Conservation (phyloP, 768 basidiomycete genomes). For the Hydnum rufescens region DNA sequence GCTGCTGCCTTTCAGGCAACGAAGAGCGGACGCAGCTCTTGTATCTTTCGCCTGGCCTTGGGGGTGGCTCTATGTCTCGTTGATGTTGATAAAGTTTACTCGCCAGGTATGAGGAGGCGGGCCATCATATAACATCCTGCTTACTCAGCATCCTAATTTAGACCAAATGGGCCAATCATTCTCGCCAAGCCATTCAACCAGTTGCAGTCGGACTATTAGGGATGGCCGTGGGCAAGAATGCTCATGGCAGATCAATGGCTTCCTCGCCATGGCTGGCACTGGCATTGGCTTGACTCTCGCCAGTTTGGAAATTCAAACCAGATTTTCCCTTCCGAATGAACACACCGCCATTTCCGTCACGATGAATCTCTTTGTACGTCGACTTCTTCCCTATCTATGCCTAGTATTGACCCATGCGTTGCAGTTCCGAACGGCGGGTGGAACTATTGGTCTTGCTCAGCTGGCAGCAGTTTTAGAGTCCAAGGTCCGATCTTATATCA, state of each 20-base stretch:
- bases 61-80: neutral
- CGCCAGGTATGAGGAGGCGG: neutral
- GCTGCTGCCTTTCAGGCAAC: slow-evolving; percentile 23
- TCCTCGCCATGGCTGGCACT: slow-evolving; percentile 27
- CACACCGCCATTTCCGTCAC: slow-evolving; percentile 27
- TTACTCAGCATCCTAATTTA: slow-evolving; percentile 9
- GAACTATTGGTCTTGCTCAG: slow-evolving; percentile 34
- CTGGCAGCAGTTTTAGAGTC: slow-evolving; percentile 29
- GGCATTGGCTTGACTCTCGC: slow-evolving; percentile 26
- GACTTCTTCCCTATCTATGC: neutral
- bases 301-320: slow-evolving; percentile 24
- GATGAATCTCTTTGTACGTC: slow-evolving; percentile 27
- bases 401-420: neutral
- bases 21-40: slow-evolving; percentile 28
- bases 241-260: slow-evolving; percentile 21
- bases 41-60: slow-evolving; percentile 29
- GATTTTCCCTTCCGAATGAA: slow-evolving; percentile 24
- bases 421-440: slow-evolving; percentile 31
- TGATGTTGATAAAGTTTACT: neutral
- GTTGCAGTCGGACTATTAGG: slow-evolving; percentile 27
- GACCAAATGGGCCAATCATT: slow-evolving; percentile 25
- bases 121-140: neutral
- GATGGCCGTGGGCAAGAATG: slow-evolving; percentile 23
- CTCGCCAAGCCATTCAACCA: slow-evolving; percentile 22
- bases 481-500: slow-evolving; percentile 23